Conservation (phyloP, 768 basidiomycete species). For the Calvatia gigantea region DNA sequence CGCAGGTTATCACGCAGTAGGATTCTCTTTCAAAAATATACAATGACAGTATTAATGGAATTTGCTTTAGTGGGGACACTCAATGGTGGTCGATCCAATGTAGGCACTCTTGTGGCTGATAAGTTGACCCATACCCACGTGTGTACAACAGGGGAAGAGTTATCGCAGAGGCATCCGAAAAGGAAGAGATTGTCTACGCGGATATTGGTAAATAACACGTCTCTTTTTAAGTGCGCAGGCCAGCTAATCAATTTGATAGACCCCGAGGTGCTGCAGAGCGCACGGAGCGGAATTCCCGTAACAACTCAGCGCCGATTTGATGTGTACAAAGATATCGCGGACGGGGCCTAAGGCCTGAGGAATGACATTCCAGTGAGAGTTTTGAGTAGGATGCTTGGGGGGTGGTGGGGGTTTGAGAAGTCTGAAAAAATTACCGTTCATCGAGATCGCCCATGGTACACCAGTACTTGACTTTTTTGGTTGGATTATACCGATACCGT, state of each 20-base stretch:
- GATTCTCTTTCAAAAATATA: conserved; percentile 23
- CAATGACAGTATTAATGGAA: not conserved
- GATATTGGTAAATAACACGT: conserved; percentile 64
- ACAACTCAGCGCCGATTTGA: conserved; percentile 89
- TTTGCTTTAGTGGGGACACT: conserved; percentile 87
- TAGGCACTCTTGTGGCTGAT: conserved; percentile 32
- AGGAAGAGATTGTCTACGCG: conserved; percentile 75
- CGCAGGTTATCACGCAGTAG: conserved; percentile 85
- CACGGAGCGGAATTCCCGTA: conserved; percentile 84
- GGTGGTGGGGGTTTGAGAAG: too few species aligned
- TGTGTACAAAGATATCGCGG: conserved; percentile 74
- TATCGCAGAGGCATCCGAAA: conserved; percentile 68
- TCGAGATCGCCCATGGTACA: too few species aligned
- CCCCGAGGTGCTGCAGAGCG: conserved; percentile 56
- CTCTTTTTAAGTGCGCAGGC: too few species aligned
- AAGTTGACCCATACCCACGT: conserved; percentile 9
- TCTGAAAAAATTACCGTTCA: too few species aligned
- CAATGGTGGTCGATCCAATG: conserved; percentile 86
- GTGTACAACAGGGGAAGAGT: conserved; percentile 59
- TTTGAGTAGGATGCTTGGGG: too few species aligned
- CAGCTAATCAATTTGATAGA: conserved; percentile 21
- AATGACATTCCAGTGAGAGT: too few species aligned
- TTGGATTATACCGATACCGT: too few species aligned
- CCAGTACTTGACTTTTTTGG: too few species aligned
- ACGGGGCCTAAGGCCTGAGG: not conserved